Conservation (phyloP, 1,139 yeast species). For the Chernovozyma sophiae-reginae region DNA sequence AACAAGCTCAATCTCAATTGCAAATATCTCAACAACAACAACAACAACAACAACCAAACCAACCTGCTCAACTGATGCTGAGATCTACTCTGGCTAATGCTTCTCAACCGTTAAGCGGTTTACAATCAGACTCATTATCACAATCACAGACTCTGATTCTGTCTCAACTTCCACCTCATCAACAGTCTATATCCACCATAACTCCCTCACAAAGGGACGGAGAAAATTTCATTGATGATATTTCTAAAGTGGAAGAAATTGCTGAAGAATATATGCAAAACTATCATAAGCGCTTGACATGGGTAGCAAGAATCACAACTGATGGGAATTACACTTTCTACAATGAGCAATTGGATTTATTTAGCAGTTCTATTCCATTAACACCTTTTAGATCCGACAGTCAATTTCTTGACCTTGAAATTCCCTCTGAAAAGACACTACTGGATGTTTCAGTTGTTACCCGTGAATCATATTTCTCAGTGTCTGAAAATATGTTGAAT, state of each 20-base stretch:
- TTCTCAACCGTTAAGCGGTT: not conserved
- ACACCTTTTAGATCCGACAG: slow-evolving; percentile 12
- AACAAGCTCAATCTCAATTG: slow-evolving; percentile 22
- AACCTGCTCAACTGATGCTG: not conserved
- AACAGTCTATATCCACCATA: slow-evolving; percentile 12
- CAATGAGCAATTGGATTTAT: slow-evolving; percentile 55
- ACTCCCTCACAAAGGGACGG: slow-evolving; percentile 7
- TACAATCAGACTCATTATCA: not conserved
- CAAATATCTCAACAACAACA: slow-evolving; percentile 7
- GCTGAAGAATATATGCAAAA: slow-evolving; percentile 28
- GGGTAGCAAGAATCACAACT: slow-evolving; percentile 57
- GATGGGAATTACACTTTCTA: slow-evolving; percentile 57
- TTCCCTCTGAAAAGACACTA: slow-evolving; percentile 26
- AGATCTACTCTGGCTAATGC: not conserved
- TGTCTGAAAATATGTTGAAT: not conserved
- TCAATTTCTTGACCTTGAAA: slow-evolving; percentile 12
- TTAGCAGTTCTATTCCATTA: slow-evolving; percentile 54
- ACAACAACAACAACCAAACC: not conserved
- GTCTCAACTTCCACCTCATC: slow-evolving; percentile 8
- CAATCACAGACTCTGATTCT: slow-evolving; percentile 9
- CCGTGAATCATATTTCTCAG: not conserved
- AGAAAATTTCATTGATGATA: slow-evolving; percentile 14
- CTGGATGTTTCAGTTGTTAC: slow-evolving; percentile 20
- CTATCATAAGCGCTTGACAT: slow-evolving; percentile 26
- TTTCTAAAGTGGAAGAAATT: slow-evolving; percentile 36